A percentile compares a stretch with the other conserved stretches of the same genome.
Conservation (phyloP, 1,139 yeast genomes). For the Scheffersomyces cryptocercus region DNA sequence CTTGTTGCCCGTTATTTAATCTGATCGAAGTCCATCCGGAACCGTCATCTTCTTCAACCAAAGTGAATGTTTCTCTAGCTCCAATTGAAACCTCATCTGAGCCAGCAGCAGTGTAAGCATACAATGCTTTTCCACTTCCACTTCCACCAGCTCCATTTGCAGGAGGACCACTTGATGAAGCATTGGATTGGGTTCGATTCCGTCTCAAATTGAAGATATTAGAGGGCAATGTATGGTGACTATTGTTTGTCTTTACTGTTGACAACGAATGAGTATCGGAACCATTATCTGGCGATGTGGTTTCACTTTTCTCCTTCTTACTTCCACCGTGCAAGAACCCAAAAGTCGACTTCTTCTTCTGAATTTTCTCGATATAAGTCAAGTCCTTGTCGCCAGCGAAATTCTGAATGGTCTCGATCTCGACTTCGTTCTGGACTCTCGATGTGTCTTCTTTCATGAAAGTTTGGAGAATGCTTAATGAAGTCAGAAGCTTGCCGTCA, state of each 20-base stretch:
- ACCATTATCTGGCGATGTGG: constrained; percentile 12
- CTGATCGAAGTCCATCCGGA: constrained; percentile 85
- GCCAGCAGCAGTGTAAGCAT: constrained; percentile 68
- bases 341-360: constrained; percentile 53
- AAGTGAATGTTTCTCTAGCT: constrained; percentile 61
- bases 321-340: constrained; percentile 48
- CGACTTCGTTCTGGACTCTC: constrained; percentile 78
- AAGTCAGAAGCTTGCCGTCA: constrained; percentile 57
- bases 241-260: constrained; percentile 31
- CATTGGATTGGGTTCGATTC: constrained; percentile 28
- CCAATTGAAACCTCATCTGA: constrained; percentile 69
- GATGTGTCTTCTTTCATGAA: constrained; percentile 74
- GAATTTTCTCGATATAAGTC: constrained; percentile 45
- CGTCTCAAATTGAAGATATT: constrained; percentile 42
- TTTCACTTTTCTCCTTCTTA: constrained; percentile 10
- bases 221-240: constrained; percentile 24
- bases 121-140: constrained; percentile 56
- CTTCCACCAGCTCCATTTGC: constrained; percentile 17
- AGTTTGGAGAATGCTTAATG: constrained; percentile 56
- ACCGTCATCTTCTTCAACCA: constrained; percentile 77
- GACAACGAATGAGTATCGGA: constrained; percentile 31
- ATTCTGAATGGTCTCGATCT: constrained; percentile 84
- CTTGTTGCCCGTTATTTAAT: constrained; percentile 48
- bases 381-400: constrained; percentile 79
- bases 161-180: constrained; percentile 19